Evolutionary conservation across 2,329 filamentous ascomycete species (phyloP).

Genomic region (Colletotrichum lupini): DNA sequence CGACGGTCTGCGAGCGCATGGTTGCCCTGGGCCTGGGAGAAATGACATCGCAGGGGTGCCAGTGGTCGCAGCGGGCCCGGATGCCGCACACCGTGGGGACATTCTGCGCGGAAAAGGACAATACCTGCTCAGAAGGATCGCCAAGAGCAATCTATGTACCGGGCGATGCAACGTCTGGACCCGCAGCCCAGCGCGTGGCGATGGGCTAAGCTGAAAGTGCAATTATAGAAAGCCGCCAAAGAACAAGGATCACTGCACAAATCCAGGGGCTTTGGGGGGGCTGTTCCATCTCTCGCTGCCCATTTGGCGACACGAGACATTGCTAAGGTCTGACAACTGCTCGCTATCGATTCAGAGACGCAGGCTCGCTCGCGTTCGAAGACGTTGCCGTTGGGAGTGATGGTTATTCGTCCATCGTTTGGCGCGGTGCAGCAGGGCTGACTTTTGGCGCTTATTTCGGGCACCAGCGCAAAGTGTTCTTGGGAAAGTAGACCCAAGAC

Average conservation of each 20-base stretch:
- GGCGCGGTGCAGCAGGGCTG: neutral
- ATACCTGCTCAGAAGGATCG: slow-evolving; percentile 19
- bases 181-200: slow-evolving; percentile 10
- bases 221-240: slow-evolving; percentile 16
- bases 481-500: no score
- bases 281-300: slow-evolving; percentile 3
- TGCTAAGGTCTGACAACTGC: neutral
- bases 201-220: slow-evolving; percentile 31
- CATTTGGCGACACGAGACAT: slow-evolving; percentile 7
- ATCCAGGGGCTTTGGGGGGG: slow-evolving; percentile 19
- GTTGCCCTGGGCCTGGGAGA: slow-evolving; percentile 15
- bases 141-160: slow-evolving; percentile 25
- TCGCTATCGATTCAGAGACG: slow-evolving; percentile 11
- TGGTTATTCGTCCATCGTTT: neutral
- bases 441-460: neutral
- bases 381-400: neutral
- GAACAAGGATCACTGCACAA: slow-evolving; percentile 10
- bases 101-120: slow-evolving; percentile 9
- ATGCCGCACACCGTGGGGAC: slow-evolving; percentile 6
- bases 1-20: slow-evolving; percentile 20
- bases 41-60: slow-evolving; percentile 30
- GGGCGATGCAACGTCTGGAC: slow-evolving; percentile 24
- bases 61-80: slow-evolving; percentile 14
- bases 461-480: neutral
- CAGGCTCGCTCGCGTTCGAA: neutral